These are phyloP conservation scores for Salix brachista DNA, from an alignment of 345 rosid species.

Conservation along the genomic window DNA sequence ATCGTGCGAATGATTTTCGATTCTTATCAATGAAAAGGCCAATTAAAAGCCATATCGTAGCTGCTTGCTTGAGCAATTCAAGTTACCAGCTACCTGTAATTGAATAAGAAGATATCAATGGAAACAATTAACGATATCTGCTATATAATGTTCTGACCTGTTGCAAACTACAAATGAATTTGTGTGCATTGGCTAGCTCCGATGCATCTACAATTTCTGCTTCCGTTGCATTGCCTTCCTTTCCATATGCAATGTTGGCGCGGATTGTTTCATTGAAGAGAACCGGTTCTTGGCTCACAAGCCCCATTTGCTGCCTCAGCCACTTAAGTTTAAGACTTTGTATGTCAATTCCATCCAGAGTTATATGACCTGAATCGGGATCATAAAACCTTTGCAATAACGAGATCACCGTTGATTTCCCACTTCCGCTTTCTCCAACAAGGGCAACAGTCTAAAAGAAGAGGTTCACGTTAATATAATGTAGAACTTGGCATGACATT, in stretches of 20 bases:
- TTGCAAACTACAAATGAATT: slow-evolving; percentile 68
- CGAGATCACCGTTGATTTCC: slow-evolving; percentile 75
- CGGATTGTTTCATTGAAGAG: slow-evolving; percentile 75
- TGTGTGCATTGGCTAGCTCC: slow-evolving; percentile 76
- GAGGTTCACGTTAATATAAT: not conserved
- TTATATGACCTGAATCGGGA: slow-evolving; percentile 68
- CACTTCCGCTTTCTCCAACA: slow-evolving; percentile 90
- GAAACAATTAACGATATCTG: not conserved
- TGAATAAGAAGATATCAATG: not conserved
- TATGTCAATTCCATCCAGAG: slow-evolving; percentile 68
- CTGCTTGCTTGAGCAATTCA: not conserved
- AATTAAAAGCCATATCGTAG: not conserved
- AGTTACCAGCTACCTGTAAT: not conserved
- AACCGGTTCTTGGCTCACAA: slow-evolving; percentile 87
- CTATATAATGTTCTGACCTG: slow-evolving; percentile 43
- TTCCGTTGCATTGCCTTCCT: slow-evolving; percentile 66
- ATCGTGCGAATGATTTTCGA: not conserved
- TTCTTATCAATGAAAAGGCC: not conserved
- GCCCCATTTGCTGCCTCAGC: slow-evolving; percentile 80
- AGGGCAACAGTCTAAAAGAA: slow-evolving; percentile 66
- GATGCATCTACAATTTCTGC: slow-evolving; percentile 65
- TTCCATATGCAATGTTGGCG: slow-evolving; percentile 79
- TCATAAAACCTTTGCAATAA: slow-evolving; percentile 76
- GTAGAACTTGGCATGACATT: not conserved
- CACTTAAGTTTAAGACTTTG: slow-evolving; percentile 58